These are phyloP conservation scores for Oxyria digyna DNA, from an alignment of 148 eudicot species.

Conservation along the genomic window DNA sequence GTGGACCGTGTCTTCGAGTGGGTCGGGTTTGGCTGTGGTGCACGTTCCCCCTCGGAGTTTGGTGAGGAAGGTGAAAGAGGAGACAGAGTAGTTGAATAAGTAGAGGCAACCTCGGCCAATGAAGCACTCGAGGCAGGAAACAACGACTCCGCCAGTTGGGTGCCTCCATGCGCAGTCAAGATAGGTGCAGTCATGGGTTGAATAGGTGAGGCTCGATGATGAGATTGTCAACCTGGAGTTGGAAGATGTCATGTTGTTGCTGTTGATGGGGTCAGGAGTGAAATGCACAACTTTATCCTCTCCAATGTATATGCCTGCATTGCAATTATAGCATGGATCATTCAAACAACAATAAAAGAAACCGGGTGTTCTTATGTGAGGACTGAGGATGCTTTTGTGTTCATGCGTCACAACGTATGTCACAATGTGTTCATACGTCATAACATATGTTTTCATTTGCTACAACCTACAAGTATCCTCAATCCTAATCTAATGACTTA, in stretches of 20 bases:
- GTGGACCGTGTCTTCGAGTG: slow-evolving; percentile 42
- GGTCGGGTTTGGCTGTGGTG: slow-evolving; percentile 71
- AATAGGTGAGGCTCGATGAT: slow-evolving; percentile 38
- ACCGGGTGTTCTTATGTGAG: too few species aligned
- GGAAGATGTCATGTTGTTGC: too few species aligned
- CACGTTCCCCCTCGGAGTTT: slow-evolving; percentile 91
- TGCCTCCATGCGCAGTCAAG: slow-evolving; percentile 53
- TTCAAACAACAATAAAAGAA: too few species aligned
- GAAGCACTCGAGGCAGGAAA: slow-evolving; percentile 84
- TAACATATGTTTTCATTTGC: too few species aligned
- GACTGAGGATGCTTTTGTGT: too few species aligned
- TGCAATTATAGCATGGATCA: too few species aligned
- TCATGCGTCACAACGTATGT: too few species aligned
- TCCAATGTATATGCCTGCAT: slow-evolving; percentile 93
- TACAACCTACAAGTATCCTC: too few species aligned
- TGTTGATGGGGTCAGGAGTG: slow-evolving; percentile 36
- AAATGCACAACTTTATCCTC: slow-evolving; percentile 92
- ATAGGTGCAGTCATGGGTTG: too few species aligned
- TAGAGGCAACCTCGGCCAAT: slow-evolving; percentile 63
- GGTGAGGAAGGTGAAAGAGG: slow-evolving; percentile 58
- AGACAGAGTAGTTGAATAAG: slow-evolving; percentile 68
- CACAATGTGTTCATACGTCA: too few species aligned
- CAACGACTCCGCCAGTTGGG: slow-evolving; percentile 63
- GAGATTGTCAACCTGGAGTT: slow-evolving; percentile 16
- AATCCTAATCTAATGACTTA: too few species aligned